Conservation (phyloP, 208 protist genomes). For the Leishmania aethiopica region DNA sequence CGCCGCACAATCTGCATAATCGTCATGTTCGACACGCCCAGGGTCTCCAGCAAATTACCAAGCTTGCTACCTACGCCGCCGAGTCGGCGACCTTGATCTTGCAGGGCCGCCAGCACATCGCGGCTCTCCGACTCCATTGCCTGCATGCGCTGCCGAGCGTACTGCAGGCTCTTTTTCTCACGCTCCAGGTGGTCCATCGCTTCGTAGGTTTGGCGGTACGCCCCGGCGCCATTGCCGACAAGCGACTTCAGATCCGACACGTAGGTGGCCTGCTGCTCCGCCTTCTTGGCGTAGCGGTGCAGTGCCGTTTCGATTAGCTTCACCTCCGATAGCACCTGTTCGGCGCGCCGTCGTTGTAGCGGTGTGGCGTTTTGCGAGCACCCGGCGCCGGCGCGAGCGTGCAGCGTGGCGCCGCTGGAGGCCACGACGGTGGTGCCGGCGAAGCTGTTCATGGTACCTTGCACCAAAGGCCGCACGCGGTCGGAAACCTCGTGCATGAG, state of each 20-base stretch:
- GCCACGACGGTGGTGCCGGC: constrained; percentile 22
- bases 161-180: constrained; percentile 69
- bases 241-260: constrained; percentile 51
- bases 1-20: constrained; percentile 80
- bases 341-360: constrained; percentile 60
- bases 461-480: constrained; percentile 33
- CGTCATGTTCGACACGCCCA: constrained; percentile 81
- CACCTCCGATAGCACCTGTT: constrained; percentile 70
- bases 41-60: constrained; percentile 68
- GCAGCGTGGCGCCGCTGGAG: constrained; percentile 10
- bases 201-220: constrained; percentile 41
- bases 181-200: constrained; percentile 54
- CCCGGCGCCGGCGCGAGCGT: constrained; percentile 14
- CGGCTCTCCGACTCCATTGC: constrained; percentile 71
- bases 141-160: constrained; percentile 64
- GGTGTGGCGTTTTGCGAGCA: constrained; percentile 39
- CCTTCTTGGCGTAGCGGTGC: constrained; percentile 41
- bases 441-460: constrained; percentile 28
- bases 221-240: constrained; percentile 37
- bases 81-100: constrained; percentile 63
- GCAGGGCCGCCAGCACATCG: constrained; percentile 66
- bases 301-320: constrained; percentile 55
- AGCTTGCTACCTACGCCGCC: constrained; percentile 62
- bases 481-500: constrained; percentile 25
- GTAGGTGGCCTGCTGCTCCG: constrained; percentile 39